A percentile compares a stretch with the other conserved stretches of the same genome.
phyloP scores from a whole-genome alignment of 2,329 filamentous ascomycete genomes.

The Fusarium aywerte region DNA sequence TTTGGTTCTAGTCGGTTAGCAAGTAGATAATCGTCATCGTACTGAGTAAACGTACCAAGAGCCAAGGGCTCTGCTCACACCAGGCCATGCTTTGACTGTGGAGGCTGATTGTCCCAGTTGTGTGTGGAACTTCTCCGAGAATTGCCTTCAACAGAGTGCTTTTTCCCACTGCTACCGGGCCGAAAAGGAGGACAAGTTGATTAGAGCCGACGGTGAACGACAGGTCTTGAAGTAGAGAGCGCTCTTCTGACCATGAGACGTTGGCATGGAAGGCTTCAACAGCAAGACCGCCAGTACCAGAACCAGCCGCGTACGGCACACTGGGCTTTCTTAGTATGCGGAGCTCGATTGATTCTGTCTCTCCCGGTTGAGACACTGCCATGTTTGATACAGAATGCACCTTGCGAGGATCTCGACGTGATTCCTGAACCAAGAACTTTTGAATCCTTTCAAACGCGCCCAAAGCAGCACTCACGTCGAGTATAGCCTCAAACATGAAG shows the following conservation, averaged over 20 bases:
- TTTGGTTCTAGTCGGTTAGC: constrained; percentile 45
- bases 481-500: constrained; percentile 53
- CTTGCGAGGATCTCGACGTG: constrained; percentile 44
- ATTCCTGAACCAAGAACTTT: constrained; percentile 47
- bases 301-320: fast-evolving
- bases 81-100: constrained; percentile 38
- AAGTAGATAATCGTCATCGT: not conserved
- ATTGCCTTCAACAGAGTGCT: constrained; percentile 57
- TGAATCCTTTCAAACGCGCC: constrained; percentile 57
- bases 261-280: constrained; percentile 42
- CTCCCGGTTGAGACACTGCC: not conserved
- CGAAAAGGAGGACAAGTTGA: constrained; percentile 55
- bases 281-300: not conserved
- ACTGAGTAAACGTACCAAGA: constrained; percentile 37
- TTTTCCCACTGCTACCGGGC: constrained; percentile 59
- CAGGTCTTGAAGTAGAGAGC: constrained; percentile 47
- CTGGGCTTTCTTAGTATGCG: not conserved
- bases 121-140: constrained; percentile 47
- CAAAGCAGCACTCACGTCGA: constrained; percentile 52
- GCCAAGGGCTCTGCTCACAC: constrained; percentile 52
- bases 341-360: constrained; percentile 2
- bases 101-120: constrained; percentile 36
- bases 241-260: constrained; percentile 52
- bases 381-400: not conserved
- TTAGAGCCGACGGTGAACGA: constrained; percentile 48